A percentile compares a stretch with the other conserved stretches of the same genome.
Conservation (phyloP, 768 basidiomycete species). For the Exidia glandulosa region DNA sequence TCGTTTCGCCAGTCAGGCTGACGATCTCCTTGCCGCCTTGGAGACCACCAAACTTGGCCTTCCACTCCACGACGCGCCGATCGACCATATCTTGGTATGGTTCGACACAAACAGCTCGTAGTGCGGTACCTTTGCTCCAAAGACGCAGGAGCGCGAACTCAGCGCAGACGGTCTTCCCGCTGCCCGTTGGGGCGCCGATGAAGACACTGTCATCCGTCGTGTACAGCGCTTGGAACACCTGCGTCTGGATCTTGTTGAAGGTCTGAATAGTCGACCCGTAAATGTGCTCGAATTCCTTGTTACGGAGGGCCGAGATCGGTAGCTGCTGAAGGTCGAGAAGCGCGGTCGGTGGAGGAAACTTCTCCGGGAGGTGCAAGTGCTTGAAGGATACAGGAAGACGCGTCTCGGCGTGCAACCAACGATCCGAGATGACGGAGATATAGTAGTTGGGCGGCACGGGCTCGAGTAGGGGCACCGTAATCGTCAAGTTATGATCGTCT, state of each 20-base stretch:
- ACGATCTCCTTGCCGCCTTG: slow-evolving; percentile 93
- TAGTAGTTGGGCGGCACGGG: slow-evolving; percentile 98
- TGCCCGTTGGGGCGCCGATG: slow-evolving; percentile 92
- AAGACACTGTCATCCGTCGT: slow-evolving; percentile 95
- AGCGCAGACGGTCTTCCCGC: slow-evolving; percentile 94
- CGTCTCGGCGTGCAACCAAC: slow-evolving; percentile 93
- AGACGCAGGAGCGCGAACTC: slow-evolving; percentile 92
- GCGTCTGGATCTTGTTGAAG: slow-evolving; percentile 99
- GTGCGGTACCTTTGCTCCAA: slow-evolving; percentile 79
- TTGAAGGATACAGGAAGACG: slow-evolving; percentile 94
- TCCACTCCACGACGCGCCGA: slow-evolving; percentile 80
- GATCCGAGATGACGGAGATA: slow-evolving; percentile 87
- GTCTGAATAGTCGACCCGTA: slow-evolving; percentile 70
- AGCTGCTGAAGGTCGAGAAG: slow-evolving; percentile 88
- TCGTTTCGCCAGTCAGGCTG: slow-evolving; percentile 88
- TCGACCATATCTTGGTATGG: slow-evolving; percentile 99
- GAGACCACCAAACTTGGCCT: slow-evolving; percentile 63
- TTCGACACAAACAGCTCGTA: slow-evolving; percentile 87
- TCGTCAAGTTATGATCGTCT: slow-evolving; percentile 87
- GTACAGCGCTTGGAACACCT: slow-evolving; percentile 97
- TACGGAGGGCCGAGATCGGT: slow-evolving; percentile 84
- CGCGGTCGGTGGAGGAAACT: slow-evolving; percentile 86
- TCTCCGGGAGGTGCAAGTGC: slow-evolving; percentile 93
- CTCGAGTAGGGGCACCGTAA: slow-evolving; percentile 94
- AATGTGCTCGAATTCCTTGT: slow-evolving; percentile 81